Percentiles rank a stretch among this genome's conserved stretches.
These are phyloP conservation scores for Albophoma yamanashiensis DNA, from an alignment of 2,329 filamentous ascomycete species.

Conservation along the genomic window DNA sequence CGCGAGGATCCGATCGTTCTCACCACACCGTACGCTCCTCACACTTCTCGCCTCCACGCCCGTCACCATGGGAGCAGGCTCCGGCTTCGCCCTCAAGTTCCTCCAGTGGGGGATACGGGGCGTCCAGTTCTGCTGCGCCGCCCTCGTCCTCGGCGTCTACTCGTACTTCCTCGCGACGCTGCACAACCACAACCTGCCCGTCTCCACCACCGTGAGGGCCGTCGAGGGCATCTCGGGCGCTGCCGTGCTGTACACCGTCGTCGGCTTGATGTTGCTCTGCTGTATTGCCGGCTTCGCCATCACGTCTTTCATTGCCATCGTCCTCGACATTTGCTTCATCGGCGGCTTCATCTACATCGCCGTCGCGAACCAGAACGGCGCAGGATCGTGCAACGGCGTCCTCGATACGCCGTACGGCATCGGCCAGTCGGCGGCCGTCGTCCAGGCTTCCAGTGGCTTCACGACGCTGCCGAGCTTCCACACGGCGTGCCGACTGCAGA, in stretches of 20 bases:
- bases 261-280: slow-evolving; percentile 66
- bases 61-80: slow-evolving; percentile 16
- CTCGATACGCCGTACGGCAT: slow-evolving; percentile 60
- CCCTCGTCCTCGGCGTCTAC: slow-evolving; percentile 67
- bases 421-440: slow-evolving; percentile 42
- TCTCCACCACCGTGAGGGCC: slow-evolving; percentile 56
- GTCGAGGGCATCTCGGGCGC: slow-evolving; percentile 70
- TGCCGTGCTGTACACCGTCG: slow-evolving; percentile 62
- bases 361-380: slow-evolving; percentile 59
- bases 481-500: slow-evolving; percentile 63
- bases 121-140: slow-evolving; percentile 62
- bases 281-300: slow-evolving; percentile 66
- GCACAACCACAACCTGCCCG: slow-evolving; percentile 49
- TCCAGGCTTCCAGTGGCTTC: slow-evolving; percentile 36
- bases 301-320: slow-evolving; percentile 61
- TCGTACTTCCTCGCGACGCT: slow-evolving; percentile 76
- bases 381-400: slow-evolving; percentile 46
- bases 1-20: neutral
- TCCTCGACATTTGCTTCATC: slow-evolving; percentile 68
- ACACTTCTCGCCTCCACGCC: neutral
- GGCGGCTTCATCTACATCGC: slow-evolving; percentile 77
- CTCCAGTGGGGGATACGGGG: slow-evolving; percentile 61
- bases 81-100: slow-evolving; percentile 50
- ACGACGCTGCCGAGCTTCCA: slow-evolving; percentile 34
- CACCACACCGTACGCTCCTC: neutral